Evolutionary conservation across 2,329 filamentous ascomycete genomes (phyloP).

Genomic region (Albophoma yamanashiensis): DNA sequence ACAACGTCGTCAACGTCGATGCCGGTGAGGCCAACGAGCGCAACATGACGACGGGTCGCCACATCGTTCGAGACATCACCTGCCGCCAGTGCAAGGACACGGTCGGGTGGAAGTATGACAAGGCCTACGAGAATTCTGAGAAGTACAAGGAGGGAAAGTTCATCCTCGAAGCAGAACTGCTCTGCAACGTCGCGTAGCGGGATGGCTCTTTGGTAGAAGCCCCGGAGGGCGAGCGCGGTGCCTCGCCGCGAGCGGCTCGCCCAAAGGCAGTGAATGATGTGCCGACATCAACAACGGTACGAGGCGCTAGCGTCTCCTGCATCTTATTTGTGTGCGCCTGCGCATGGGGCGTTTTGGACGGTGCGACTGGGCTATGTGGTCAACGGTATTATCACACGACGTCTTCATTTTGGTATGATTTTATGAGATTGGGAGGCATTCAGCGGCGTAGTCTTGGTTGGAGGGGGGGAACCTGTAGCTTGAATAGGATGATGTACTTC

Average conservation of each 20-base stretch:
- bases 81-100: slow-evolving; percentile 87
- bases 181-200: slow-evolving; percentile 59
- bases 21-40: slow-evolving; percentile 79
- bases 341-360: not conserved
- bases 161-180: slow-evolving; percentile 84
- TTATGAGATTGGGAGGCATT: not conserved
- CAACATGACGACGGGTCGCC: slow-evolving; percentile 94
- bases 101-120: slow-evolving; percentile 98
- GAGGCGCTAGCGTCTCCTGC: not conserved
- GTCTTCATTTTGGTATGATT: not conserved
- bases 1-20: slow-evolving; percentile 83
- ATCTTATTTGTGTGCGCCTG: not conserved
- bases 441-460: not conserved
- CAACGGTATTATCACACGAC: not conserved
- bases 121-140: slow-evolving; percentile 82
- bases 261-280: not conserved
- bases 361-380: not conserved
- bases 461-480: not conserved
- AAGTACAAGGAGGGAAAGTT: slow-evolving; percentile 99
- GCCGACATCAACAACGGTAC: not conserved
- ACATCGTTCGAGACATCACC: slow-evolving; percentile 85
- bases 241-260: not conserved
- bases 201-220: not conserved
- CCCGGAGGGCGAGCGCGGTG: not conserved
- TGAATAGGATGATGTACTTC: not conserved